Conservation (phyloP, 192 early-diverging fungal species). For the Mortierella claussenii region DNA sequence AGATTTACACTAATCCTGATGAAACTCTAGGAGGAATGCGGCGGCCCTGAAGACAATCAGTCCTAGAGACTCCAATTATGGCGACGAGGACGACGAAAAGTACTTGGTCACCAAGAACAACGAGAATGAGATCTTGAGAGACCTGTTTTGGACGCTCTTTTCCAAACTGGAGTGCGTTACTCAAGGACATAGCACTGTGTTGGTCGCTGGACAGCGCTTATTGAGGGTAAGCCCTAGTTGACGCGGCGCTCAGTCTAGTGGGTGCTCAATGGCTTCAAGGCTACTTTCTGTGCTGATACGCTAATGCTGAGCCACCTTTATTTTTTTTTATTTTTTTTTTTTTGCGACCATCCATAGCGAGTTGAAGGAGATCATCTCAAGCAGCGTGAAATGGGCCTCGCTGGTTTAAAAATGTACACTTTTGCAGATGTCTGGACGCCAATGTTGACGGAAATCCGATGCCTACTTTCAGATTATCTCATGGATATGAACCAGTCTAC, state of each 20-base stretch:
- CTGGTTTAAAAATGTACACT: constrained; percentile 49
- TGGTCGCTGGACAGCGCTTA: constrained; percentile 68
- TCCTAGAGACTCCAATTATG: constrained; percentile 49
- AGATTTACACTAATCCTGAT: no score
- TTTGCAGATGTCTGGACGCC: constrained; percentile 63
- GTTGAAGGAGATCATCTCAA: constrained; percentile 41
- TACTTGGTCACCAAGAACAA: constrained; percentile 63
- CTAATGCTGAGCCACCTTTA: neutral
- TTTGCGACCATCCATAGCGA: constrained; percentile 28
- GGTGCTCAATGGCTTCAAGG: no score
- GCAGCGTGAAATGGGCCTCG: constrained; percentile 23
- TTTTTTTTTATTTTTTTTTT: neutral
- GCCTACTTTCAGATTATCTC: constrained; percentile 43
- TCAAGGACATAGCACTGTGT: constrained; percentile 78
- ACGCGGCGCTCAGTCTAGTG: neutral
- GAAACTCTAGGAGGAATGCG: constrained; percentile 25
- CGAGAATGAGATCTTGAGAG: constrained; percentile 76
- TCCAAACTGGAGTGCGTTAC: constrained; percentile 79
- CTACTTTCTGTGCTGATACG: no score
- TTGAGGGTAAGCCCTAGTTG: constrained; percentile 35
- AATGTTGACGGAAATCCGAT: constrained; percentile 57
- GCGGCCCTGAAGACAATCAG: constrained; percentile 52
- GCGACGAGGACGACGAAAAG: constrained; percentile 59
- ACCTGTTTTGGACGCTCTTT: constrained; percentile 80
- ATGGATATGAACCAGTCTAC: constrained; percentile 37